Base-by-base conservation (phyloP, 352 stramenopile species). In the Phytopythium aichiense region DNA sequence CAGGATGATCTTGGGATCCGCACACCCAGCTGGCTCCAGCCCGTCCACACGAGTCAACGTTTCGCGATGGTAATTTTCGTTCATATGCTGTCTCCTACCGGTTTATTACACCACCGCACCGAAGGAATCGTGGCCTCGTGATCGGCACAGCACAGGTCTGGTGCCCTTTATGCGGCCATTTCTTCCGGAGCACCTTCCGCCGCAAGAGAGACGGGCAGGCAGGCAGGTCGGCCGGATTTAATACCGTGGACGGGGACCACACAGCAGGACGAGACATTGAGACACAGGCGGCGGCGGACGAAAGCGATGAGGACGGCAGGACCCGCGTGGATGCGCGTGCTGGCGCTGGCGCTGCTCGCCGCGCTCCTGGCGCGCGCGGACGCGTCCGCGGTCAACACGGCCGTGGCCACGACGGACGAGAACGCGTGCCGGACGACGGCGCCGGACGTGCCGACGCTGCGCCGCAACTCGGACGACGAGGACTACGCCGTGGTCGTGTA, bases 361-460 rank as follows among this genome's bases (percentile, higher is more conserved):
- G 53, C 52, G 52, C 20, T 46, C 20, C 6, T 57, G 9, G 35
- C 35, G 53, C n/a, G 11, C 30, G 53, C 53, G 53, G 33, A 45
- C 51, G 51, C 30, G 22, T 51, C 45, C 51, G 51, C 51, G 30
- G 51, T 40, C 53, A 58, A 48, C 53, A 23, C 22, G 53, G 53
- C 53, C 7, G 23, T 31, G 35, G 28, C 53, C 33, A 49, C 53
- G 53, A 46, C 11, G 53, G 53, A 58, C 35, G 53, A 58, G 53
- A 49, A 18, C 9, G 31, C 35, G n/a, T 58, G 53, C 53, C 20
- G 33, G 9, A 11, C 53, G 20, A 13, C n/a, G 8, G 5, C 53
- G 35, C 53, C 53, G 53, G 20, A 15, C 20, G 20, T 33, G 20
- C 30, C 38, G 35, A 58, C 53, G 53, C 53, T 58, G 9, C 33